phyloP scores from a whole-genome alignment of 2,329 filamentous ascomycete genomes.

The Seiridium cupressi region DNA sequence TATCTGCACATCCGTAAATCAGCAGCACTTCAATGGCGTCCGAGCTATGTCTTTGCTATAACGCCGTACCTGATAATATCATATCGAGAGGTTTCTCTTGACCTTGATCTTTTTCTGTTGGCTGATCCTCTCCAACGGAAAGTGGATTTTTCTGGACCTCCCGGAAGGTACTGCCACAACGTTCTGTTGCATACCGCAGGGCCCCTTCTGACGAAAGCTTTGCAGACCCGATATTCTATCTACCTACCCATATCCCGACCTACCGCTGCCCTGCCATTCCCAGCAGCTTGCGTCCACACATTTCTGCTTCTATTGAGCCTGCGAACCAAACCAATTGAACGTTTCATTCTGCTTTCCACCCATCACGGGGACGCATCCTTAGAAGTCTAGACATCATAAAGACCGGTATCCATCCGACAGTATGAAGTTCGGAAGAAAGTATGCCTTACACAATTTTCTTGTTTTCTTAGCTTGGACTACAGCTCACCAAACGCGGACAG shows the following conservation, averaged over 20 bases:
- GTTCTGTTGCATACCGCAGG: background rate
- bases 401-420: slow-evolving; percentile 13
- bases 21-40: slow-evolving; percentile 9
- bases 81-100: slow-evolving; percentile 4
- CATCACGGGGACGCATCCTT: no score
- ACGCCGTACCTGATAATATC: background rate
- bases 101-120: background rate
- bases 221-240: background rate
- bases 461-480: background rate
- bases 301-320: background rate
- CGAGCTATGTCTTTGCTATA: slow-evolving; percentile 5
- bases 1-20: background rate
- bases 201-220: background rate
- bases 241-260: background rate
- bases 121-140: background rate
- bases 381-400: background rate
- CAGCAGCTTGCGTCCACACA: background rate
- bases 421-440: slow-evolving; percentile 67
- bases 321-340: background rate
- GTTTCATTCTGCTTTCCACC: background rate
- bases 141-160: background rate
- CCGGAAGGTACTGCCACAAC: background rate
- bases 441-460: slow-evolving; percentile 21
- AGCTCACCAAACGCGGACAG: slow-evolving; percentile 34
- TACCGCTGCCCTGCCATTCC: background rate